Evolutionary conservation across 148 eudicot genomes (phyloP), one percentile per base, ranked within the genome.

Genomic region (Chenopodium album): DNA sequence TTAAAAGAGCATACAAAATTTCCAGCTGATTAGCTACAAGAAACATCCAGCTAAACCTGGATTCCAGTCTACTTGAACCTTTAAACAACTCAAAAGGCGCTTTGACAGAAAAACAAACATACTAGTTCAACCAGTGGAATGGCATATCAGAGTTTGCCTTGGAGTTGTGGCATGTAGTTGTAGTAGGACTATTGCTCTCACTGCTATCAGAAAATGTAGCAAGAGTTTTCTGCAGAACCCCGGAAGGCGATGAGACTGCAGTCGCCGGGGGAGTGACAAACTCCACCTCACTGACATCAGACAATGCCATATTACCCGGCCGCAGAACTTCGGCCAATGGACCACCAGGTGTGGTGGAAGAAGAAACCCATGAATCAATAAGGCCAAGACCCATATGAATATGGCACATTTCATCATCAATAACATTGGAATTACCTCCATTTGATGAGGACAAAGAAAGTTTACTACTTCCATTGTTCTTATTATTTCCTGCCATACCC

Each of bases 271-370:
- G 78, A 19, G 88, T 86, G 5, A 90, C 48, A 9, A 87, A 80
- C 50, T 80, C 82, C 6, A 56, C 62, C 63, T 85, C 85, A 47
- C 78, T 76, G 7, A 56, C 71, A 32, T 71, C 78, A 0, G 88
- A 82, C 60, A 79, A 71, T 37, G 84, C 69, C 14, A 83, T 85
- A 64, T 76, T 65, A 20, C 83, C 79, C 1, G 89, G 86, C 32
- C 85, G 70, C 9, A 94, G 77, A 28, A 82, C 95, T 86, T 94
- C 98, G n/a, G 94, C 98, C 44, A 94, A 79, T 19, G 98, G 98
- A n/a, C 95, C 95, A 48, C 98, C 95, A 0, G 86, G 87, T 50
- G 87, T 75, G 14, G 84, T 63, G n/a, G 85, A 76, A 7, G 86
- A 77, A 44, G 82, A 28, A 22, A 81, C 83, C 85, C 89, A 87